phyloP scores from a whole-genome alignment of 176 grass and related monocot genomes.

The Aegilops sharonensis region DNA sequence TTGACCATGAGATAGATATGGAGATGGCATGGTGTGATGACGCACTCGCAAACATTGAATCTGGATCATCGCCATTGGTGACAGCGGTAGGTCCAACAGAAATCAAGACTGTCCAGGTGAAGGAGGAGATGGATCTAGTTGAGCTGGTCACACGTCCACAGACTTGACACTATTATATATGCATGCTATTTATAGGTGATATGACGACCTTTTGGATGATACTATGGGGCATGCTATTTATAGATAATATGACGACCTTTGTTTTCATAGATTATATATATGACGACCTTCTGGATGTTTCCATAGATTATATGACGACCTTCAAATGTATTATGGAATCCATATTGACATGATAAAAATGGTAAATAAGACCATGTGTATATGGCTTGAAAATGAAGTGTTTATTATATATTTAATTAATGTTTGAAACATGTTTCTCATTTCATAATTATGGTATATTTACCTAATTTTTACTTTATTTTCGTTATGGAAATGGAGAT shows the following conservation, averaged over 20 bases:
- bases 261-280: background rate
- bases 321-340: slow-evolving; percentile 11
- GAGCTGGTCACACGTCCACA: slow-evolving; percentile 50
- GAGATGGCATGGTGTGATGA: slow-evolving; percentile 56
- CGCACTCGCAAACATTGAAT: background rate
- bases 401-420: background rate
- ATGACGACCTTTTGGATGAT: slow-evolving; percentile 24
- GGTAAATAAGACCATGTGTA: background rate
- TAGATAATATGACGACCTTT: slow-evolving; percentile 21
- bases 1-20: slow-evolving; percentile 42
- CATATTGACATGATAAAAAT: background rate
- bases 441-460: background rate
- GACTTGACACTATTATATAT: background rate
- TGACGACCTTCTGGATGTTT: slow-evolving; percentile 11
- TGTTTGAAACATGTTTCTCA: background rate
- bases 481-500: background rate
- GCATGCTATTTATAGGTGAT: background rate
- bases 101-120: slow-evolving; percentile 16
- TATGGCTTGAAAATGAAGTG: background rate
- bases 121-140: slow-evolving; percentile 63
- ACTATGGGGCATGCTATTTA: background rate
- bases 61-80: background rate
- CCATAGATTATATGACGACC: background rate
- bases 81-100: background rate
- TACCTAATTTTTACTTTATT: background rate